phyloP scores from a whole-genome alignment of 768 basidiomycete species.

The Phlebiopsis flavidoalba region DNA sequence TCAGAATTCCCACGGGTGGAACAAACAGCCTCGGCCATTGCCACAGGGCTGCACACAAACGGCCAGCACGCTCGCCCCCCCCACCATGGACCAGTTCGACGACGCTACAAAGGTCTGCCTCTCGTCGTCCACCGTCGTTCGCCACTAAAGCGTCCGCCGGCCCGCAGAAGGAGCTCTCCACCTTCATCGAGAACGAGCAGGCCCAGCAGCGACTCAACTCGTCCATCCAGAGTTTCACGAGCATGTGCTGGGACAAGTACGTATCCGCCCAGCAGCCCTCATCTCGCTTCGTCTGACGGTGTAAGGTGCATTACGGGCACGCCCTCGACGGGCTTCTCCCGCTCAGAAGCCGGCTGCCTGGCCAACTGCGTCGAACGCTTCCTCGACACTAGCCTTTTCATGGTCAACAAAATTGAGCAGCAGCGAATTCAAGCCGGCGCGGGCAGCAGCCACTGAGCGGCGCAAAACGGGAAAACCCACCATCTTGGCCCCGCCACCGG shows the following conservation, averaged over 20 bases:
- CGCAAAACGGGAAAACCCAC: background rate
- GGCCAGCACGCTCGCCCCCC: background rate
- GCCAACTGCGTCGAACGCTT: slow-evolving; percentile 90
- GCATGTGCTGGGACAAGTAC: slow-evolving; percentile 91
- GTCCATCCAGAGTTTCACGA: slow-evolving; percentile 72
- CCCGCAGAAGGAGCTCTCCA: slow-evolving; percentile 72
- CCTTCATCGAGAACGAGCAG: slow-evolving; percentile 80
- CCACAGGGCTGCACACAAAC: background rate
- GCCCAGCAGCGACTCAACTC: slow-evolving; percentile 67
- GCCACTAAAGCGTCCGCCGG: background rate
- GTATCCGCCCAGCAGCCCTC: slow-evolving; percentile 14
- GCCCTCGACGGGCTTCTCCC: slow-evolving; percentile 73
- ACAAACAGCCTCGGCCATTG: background rate
- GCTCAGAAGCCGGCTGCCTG: slow-evolving; percentile 77
- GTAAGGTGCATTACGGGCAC: slow-evolving; percentile 75
- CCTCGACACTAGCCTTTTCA: slow-evolving; percentile 78
- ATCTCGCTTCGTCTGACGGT: background rate
- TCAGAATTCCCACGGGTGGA: background rate
- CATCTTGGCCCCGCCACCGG: background rate
- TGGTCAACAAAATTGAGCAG: slow-evolving; percentile 61
- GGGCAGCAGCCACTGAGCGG: background rate
- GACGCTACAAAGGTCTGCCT: slow-evolving; percentile 62
- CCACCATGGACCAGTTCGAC: slow-evolving; percentile 54
- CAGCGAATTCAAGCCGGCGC: background rate
- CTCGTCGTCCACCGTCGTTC: background rate